Percentiles rank a stretch among this genome's conserved stretches.
Conservation (phyloP, 768 basidiomycete genomes). For the Hebeloma cylindrosporum region DNA sequence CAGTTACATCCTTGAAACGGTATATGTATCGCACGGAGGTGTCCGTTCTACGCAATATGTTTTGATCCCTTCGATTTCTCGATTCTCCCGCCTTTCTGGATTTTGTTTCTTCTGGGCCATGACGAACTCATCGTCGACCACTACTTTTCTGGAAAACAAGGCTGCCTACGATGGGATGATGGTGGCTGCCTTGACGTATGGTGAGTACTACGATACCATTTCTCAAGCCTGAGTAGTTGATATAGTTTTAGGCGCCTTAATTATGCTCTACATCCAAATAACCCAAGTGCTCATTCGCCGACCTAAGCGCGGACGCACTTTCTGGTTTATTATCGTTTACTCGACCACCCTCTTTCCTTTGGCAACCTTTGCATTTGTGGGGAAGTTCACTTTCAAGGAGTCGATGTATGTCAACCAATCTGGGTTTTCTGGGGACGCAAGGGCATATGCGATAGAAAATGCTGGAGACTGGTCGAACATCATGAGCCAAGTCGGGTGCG, state of each 20-base stretch:
- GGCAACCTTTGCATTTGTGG: slow-evolving; percentile 30
- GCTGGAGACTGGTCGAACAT: slow-evolving; percentile 28
- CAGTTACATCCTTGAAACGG: too few species aligned
- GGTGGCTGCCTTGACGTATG: background rate
- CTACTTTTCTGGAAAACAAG: too few species aligned
- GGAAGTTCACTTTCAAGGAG: slow-evolving; percentile 33
- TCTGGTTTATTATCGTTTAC: slow-evolving; percentile 36
- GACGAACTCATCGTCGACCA: too few species aligned
- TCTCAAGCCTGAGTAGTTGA: background rate
- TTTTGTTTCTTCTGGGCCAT: too few species aligned
- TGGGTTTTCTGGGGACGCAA: slow-evolving; percentile 14
- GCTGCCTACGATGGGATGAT: too few species aligned
- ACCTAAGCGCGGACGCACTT: slow-evolving; percentile 34
- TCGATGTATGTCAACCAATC: slow-evolving; percentile 28
- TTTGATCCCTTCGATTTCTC: too few species aligned
- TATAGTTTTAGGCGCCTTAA: slow-evolving; percentile 32
- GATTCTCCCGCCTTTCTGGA: too few species aligned
- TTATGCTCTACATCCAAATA: slow-evolving; percentile 41
- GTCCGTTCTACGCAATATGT: too few species aligned
- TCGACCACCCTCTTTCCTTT: slow-evolving; percentile 32
- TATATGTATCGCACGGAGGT: too few species aligned
- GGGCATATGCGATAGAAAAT: slow-evolving; percentile 14
- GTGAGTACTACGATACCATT: background rate
- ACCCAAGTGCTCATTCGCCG: slow-evolving; percentile 33
- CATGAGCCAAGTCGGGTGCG: slow-evolving; percentile 34